Base-by-base conservation (phyloP, 768 basidiomycete species). In the Artomyces pyxidatus region DNA sequence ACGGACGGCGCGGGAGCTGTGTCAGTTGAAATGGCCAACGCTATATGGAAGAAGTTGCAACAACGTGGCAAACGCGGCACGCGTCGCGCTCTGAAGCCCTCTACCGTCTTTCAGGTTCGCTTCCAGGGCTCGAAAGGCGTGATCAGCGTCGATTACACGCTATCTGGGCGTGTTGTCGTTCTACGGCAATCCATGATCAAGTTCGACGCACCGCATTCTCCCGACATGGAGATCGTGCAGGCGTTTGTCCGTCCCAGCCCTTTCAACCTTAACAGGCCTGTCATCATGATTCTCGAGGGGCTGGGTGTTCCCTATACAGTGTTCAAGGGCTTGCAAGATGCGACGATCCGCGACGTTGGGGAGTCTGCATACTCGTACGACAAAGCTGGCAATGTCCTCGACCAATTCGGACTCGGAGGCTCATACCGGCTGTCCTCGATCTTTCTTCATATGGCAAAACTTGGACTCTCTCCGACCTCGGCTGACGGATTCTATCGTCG, bases 1-100 rank as follows among this genome's bases (percentile, higher is more conserved):
- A 85, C 85, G 0, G 85, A 88, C 58, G 85, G 85, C 4, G 78
- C 83, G 17, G 87, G 85, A 0, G 78, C 74, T 0, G 72, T 84
- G 52, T 84, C 82, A 1, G 59, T 61, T 6, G 71, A 75, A 19
- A 60, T 86, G 19, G 79, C 81, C 1, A 56, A 61, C 5, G 73
- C 70, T 8, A 78, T 85, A 10, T 67, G 66, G 61, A 51, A 50
- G 8, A 72, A 70, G 45, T 54, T 70, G 6, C 64, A 71, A 23
- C 56, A 71, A 19, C 71, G 65, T 43, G 56, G 68, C 1, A 62
- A 66, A 1, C 70, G 71, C 28, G 32, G 49, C 7, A 63, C 66
- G 22, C 65, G 69, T 10, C 59, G 59, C 4, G 61, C 55, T 10
- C 65, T 62, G 42, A 61, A 60, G 4, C 63, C 68, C 51, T 72